A percentile compares a stretch with the other conserved stretches of the same genome.
Conservation (phyloP, 306 rosid genomes). For the Sophora flavescens region DNA sequence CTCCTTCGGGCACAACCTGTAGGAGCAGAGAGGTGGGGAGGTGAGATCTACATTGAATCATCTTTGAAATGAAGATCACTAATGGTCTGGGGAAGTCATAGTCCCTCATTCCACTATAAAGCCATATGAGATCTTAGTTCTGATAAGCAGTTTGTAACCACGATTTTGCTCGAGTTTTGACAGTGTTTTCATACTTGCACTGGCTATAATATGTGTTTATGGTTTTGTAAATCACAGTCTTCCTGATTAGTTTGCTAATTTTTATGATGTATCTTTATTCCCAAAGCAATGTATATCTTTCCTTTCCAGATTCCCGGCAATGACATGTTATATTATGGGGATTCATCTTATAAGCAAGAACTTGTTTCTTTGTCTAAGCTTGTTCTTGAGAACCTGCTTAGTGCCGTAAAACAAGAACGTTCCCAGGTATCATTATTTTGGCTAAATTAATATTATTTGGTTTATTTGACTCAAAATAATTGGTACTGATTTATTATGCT, state of each 20-base stretch:
- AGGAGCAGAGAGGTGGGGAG: background rate
- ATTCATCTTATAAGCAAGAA: conserved; percentile 67
- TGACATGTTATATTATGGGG: conserved; percentile 67
- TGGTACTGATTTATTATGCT: conserved; percentile 47
- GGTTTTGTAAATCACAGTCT: conserved; percentile 33
- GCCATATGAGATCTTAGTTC: too few relatives aligned
- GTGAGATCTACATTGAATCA: background rate
- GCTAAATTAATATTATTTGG: conserved; percentile 24
- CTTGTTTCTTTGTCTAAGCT: conserved; percentile 72
- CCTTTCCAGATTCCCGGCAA: conserved; percentile 70
- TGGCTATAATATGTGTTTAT: conserved; percentile 16
- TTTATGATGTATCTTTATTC: conserved; percentile 26
- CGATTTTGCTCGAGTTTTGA: too few relatives aligned
- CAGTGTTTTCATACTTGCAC: background rate
- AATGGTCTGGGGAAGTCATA: conserved; percentile 10
- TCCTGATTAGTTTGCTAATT: background rate
- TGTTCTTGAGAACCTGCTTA: conserved; percentile 72
- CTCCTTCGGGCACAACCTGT: conserved; percentile 15
- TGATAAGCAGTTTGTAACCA: too few relatives aligned
- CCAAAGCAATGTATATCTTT: conserved; percentile 19
- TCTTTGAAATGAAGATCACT: background rate
- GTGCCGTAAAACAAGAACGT: conserved; percentile 73
- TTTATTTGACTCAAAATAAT: conserved; percentile 34
- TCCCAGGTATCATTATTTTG: conserved; percentile 62
- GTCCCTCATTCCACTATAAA: background rate